Evolutionary conservation across 306 rosid genomes (phyloP), one percentile per base, ranked within the genome.

Genomic region (Calophaca sinica): DNA sequence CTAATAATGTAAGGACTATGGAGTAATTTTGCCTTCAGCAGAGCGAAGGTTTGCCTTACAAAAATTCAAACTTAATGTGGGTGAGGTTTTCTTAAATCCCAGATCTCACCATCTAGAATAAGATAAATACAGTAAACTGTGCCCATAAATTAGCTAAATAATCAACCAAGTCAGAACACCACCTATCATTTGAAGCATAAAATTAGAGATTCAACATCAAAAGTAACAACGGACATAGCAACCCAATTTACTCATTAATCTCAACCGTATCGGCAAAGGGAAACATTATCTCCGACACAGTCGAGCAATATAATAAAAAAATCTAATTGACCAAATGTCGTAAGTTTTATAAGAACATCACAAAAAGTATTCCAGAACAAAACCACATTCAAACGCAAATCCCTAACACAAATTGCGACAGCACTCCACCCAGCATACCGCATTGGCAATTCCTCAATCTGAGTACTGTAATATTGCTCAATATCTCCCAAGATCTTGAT

Each of bases 381-480:
- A 62, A 55, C 52, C 79, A 70, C 51, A 68, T 57, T 46, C 6
- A 68, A 70, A 64, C 26, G 35, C 78, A 64, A 81, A 64, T 59
- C 52, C 81, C 70, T 74, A 62, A 4, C 7, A 15, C 78, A 15
- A 45, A 62, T 29, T 58, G 5, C 49, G 49, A 59, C 49, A 78
- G 31, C 82, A 79, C 76, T 72, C 75, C 89, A 88, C 72, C 52
- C 26, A 80, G 73, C 50, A 73, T 53, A 52, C 33, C 44, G 45
- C 49, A 9, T 94, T 0, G 98, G 98, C 98, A 94, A 91, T 84
- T 91, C 98, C 44, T 91, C 98, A 63, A 94, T 94, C 89, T 94
- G 97, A 4, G 98, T 94, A 81, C 98, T 94, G 83, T 94, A 94
- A 54, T 94, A 94, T 71, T 91, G 98, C 59, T 91, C 98, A 6